Evolutionary conservation across 495 filamentous ascomycete species (phyloP).

Genomic region (Zalerion maritima): DNA sequence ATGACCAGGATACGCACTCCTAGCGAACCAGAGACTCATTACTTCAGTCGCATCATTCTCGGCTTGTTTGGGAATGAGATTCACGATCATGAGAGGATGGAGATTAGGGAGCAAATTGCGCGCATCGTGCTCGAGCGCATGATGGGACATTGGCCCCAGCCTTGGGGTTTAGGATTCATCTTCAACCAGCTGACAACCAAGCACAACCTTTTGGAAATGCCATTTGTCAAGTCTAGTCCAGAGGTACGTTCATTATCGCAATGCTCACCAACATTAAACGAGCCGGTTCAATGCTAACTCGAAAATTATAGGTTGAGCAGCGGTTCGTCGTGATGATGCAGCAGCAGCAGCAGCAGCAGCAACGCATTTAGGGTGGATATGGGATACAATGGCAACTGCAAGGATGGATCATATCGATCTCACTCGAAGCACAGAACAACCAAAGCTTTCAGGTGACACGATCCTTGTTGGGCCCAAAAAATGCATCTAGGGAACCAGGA

Average conservation of each 20-base stretch:
- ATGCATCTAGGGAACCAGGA: too few relatives aligned
- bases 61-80: slow-evolving; percentile 72
- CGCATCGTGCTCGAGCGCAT: slow-evolving; percentile 76
- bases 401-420: too few relatives aligned
- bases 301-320: too few relatives aligned
- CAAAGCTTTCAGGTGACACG: too few relatives aligned
- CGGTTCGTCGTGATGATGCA: too few relatives aligned
- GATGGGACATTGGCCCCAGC: slow-evolving; percentile 82
- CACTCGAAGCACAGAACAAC: too few relatives aligned
- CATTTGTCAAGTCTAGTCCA: slow-evolving; percentile 76
- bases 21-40: slow-evolving; percentile 80
- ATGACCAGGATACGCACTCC: slow-evolving; percentile 84
- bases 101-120: slow-evolving; percentile 80
- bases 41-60: slow-evolving; percentile 78
- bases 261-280: too few relatives aligned
- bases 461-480: too few relatives aligned
- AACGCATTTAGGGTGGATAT: too few relatives aligned
- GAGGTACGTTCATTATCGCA: slow-evolving; percentile 61
- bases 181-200: slow-evolving; percentile 86
- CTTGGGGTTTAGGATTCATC: slow-evolving; percentile 89
- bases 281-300: too few relatives aligned
- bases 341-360: too few relatives aligned
- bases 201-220: slow-evolving; percentile 78
- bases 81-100: slow-evolving; percentile 60
- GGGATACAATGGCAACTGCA: too few relatives aligned